Evolutionary conservation across 2,329 filamentous ascomycete species (phyloP).

Genomic region (Aphanocladium album): DNA sequence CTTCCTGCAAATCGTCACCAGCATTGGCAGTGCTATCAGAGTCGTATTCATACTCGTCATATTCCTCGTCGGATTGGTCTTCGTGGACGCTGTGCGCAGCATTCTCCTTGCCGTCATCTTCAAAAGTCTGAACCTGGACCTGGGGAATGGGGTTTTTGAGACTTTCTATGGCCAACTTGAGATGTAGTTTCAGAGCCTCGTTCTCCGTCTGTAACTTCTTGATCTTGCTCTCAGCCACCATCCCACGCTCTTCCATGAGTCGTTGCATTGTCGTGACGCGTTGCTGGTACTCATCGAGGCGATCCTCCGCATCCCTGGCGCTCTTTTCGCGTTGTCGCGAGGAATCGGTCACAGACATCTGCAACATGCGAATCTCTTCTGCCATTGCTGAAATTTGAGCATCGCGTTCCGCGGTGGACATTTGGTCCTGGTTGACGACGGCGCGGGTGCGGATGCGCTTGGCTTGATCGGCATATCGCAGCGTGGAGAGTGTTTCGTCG

Average conservation of each 20-base stretch:
- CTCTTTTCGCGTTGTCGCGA: slow-evolving; percentile 64
- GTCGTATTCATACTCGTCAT: slow-evolving; percentile 54
- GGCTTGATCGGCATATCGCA: slow-evolving; percentile 95
- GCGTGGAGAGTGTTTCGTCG: slow-evolving; percentile 91
- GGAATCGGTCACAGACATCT: slow-evolving; percentile 66
- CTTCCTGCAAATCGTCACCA: slow-evolving; percentile 67
- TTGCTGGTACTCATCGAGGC: slow-evolving; percentile 89
- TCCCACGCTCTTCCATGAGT: slow-evolving; percentile 89
- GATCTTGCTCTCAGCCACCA: slow-evolving; percentile 92
- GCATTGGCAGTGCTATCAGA: slow-evolving; percentile 43
- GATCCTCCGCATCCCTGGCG: slow-evolving; percentile 71
- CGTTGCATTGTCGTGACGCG: slow-evolving; percentile 87
- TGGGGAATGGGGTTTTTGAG: slow-evolving; percentile 85
- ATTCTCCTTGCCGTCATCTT: slow-evolving; percentile 19
- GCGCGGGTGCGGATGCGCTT: slow-evolving; percentile 95
- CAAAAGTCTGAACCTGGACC: slow-evolving; percentile 34
- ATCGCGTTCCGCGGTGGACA: slow-evolving; percentile 88
- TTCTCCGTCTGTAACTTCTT: slow-evolving; percentile 84
- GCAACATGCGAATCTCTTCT: slow-evolving; percentile 83
- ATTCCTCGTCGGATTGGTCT: slow-evolving; percentile 43
- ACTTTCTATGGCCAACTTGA: slow-evolving; percentile 80
- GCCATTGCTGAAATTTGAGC: slow-evolving; percentile 93
- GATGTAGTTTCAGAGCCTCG: slow-evolving; percentile 78
- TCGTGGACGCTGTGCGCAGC: slow-evolving; percentile 33
- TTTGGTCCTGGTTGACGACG: slow-evolving; percentile 90